Conservation (phyloP, 2,329 filamentous ascomycete genomes). For the Ophiognomonia clavigignenti-juglandacearum region DNA sequence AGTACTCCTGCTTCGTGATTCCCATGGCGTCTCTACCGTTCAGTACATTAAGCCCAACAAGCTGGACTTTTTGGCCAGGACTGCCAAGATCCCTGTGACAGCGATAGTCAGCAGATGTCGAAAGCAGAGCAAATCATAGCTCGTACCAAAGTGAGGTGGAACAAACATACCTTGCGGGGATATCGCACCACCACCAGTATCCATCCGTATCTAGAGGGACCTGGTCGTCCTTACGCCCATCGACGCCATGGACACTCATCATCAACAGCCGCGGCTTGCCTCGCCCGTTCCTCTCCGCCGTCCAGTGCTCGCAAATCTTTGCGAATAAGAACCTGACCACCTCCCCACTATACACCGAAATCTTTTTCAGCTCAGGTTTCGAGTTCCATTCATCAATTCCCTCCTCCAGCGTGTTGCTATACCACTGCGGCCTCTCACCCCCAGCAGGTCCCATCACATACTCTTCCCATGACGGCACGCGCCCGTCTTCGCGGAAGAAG, state of each 20-base stretch:
- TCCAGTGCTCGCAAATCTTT: conserved; percentile 79
- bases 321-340: conserved; percentile 74
- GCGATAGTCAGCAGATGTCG: neutral
- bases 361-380: conserved; percentile 52
- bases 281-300: conserved; percentile 60
- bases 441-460: conserved; percentile 63
- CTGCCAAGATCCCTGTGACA: conserved; percentile 52
- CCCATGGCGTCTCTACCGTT: conserved; percentile 44
- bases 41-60: conserved; percentile 53
- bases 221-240: conserved; percentile 63
- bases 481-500: conserved; percentile 72
- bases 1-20: conserved; percentile 42
- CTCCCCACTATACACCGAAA: conserved; percentile 51
- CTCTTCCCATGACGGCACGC: conserved; percentile 69
- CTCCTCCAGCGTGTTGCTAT: conserved; percentile 39
- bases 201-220: conserved; percentile 74
- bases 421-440: conserved; percentile 44
- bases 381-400: conserved; percentile 55
- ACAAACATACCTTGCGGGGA: conserved; percentile 42
- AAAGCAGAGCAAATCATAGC: neutral
- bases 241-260: conserved; percentile 59
- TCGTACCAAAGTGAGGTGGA: neutral
- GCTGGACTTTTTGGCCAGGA: conserved; percentile 61
- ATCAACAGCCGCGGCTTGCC: conserved; percentile 69
- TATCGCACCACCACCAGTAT: conserved; percentile 76